Conservation (phyloP, 2,329 filamentous ascomycete genomes). For the Rutstroemia sydowiana region DNA sequence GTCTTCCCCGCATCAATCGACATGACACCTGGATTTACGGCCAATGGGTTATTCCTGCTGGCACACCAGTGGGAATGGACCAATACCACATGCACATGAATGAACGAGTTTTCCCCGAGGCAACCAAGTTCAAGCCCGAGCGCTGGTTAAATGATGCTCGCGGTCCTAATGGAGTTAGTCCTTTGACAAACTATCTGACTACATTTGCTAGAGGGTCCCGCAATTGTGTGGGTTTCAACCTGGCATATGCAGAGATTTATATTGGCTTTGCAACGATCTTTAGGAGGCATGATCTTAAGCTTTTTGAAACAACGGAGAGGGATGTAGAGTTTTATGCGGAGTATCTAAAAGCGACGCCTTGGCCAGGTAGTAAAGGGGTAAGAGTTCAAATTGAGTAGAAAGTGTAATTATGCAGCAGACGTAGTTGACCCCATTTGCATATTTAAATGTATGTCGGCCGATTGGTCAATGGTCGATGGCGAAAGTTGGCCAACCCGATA, state of each 20-base stretch:
- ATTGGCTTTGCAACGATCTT: neutral
- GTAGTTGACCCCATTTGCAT: neutral
- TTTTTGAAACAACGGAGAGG: neutral
- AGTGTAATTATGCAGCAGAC: no score
- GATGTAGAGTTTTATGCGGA: neutral
- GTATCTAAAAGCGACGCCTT: neutral
- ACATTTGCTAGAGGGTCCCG: neutral
- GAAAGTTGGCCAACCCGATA: no score
- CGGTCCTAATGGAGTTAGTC: neutral
- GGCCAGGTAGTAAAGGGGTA: neutral
- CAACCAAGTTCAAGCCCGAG: neutral
- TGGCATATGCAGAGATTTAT: slow-evolving; percentile 1
- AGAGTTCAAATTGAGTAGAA: neutral
- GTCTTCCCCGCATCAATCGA: slow-evolving; percentile 25
- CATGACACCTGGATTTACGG: slow-evolving; percentile 10
- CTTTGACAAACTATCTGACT: slow-evolving; percentile 22
- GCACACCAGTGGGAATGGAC: neutral
- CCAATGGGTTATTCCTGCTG: neutral
- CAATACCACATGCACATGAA: neutral
- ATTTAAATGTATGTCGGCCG: neutral
- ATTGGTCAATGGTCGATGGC: no score
- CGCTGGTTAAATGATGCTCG: neutral
- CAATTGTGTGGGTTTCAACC: neutral
- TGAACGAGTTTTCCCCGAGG: neutral
- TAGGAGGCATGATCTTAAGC: neutral